Percentiles rank a stretch among this genome's conserved stretches.
phyloP scores from a whole-genome alignment of 768 basidiomycete genomes.

The Crucibulum laeve region DNA sequence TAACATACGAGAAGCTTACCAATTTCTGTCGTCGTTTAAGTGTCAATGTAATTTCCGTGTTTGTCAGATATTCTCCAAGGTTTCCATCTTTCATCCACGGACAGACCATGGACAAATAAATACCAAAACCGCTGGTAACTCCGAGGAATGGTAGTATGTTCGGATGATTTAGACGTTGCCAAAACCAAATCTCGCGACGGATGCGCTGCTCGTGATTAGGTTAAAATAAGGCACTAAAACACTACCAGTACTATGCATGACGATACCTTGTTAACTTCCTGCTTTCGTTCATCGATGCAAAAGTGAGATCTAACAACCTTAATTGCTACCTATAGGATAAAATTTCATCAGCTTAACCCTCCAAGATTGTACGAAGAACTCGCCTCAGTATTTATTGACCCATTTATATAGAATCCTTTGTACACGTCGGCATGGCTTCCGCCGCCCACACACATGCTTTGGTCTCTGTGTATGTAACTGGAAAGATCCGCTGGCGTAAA shows the following conservation, averaged over 20 bases:
- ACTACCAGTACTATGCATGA: not conserved
- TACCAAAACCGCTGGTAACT: not conserved
- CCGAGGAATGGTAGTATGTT: constrained; percentile 7
- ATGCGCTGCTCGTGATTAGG: constrained; percentile 2
- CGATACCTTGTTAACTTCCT: not conserved
- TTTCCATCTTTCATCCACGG: not conserved
- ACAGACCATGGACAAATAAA: not conserved
- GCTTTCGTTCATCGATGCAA: not conserved
- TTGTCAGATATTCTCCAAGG: not conserved
- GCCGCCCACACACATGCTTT: too few species aligned
- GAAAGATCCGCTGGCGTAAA: too few species aligned
- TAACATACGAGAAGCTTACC: not conserved
- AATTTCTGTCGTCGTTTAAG: not conserved
- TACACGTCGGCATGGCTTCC: not conserved
- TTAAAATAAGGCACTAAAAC: not conserved
- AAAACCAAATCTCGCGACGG: constrained; percentile 3
- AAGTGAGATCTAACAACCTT: not conserved
- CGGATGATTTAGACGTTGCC: constrained; percentile 3
- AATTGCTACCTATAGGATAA: constrained; percentile 2
- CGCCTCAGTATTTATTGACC: not conserved
- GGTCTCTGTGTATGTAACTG: too few species aligned
- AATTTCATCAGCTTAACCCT: too few species aligned
- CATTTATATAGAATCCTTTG: not conserved
- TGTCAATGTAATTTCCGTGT: not conserved
- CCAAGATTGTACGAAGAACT: too few species aligned